Conservation (phyloP, 75 land plant genomes). For the Cupressus sempervirens region DNA sequence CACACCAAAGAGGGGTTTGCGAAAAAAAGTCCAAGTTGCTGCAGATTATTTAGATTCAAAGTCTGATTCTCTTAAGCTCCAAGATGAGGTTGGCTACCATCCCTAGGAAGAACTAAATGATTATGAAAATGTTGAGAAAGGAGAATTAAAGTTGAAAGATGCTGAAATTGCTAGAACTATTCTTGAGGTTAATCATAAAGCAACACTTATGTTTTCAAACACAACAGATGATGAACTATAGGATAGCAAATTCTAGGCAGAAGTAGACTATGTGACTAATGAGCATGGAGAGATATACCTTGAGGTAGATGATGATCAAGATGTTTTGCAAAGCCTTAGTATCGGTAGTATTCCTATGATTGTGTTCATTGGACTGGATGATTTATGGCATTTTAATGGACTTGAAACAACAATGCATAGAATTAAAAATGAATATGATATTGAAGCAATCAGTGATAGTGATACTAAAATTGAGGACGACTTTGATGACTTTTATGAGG, state of each 20-base stretch:
- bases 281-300: slow-evolving; percentile 94
- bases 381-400: slow-evolving; percentile 40
- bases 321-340: slow-evolving; percentile 45
- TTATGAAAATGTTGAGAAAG: slow-evolving; percentile 15
- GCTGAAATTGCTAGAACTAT: slow-evolving; percentile 48
- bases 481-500: slow-evolving; percentile 19
- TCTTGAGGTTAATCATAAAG: slow-evolving; percentile 61
- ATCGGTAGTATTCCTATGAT: slow-evolving; percentile 62
- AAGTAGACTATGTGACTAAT: slow-evolving; percentile 69
- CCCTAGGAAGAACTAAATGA: slow-evolving; percentile 46
- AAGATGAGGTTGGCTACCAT: slow-evolving; percentile 42
- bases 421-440: slow-evolving; percentile 41
- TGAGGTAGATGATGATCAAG: slow-evolving; percentile 65
- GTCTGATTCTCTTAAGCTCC: slow-evolving; percentile 59
- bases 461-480: slow-evolving; percentile 54
- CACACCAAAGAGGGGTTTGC: neutral
- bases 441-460: slow-evolving; percentile 50
- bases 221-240: slow-evolving; percentile 31
- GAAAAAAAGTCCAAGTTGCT: slow-evolving; percentile 58
- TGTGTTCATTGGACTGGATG: slow-evolving; percentile 76
- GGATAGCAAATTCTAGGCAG: slow-evolving; percentile 60
- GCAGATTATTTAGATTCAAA: slow-evolving; percentile 77
- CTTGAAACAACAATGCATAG: slow-evolving; percentile 32
- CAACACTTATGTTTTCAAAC: slow-evolving; percentile 58
- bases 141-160: slow-evolving; percentile 30